Percentiles rank a stretch among this genome's conserved stretches.
Conservation (phyloP, 768 basidiomycete species). For the Clitopilus passeckerianus region DNA sequence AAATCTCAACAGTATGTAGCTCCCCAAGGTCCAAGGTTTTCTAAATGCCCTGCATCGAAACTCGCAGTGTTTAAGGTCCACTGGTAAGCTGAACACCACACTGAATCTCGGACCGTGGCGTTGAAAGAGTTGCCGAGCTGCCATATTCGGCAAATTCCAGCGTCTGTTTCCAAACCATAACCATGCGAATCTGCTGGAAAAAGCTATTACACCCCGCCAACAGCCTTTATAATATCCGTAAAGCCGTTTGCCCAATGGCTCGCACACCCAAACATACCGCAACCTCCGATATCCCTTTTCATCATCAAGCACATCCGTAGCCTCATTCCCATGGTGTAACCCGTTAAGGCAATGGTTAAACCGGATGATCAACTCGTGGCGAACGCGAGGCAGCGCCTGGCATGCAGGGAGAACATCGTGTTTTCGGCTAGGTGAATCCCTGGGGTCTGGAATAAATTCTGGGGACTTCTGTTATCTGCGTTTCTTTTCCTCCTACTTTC, state of each 20-base stretch:
- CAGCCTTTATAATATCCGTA: not conserved
- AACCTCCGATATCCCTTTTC: too few species aligned
- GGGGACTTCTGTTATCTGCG: not conserved
- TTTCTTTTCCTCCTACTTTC: not conserved
- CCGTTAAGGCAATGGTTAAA: not conserved
- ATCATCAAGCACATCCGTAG: not conserved
- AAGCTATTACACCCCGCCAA: not conserved
- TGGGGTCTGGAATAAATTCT: not conserved
- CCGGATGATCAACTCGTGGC: conserved; percentile 13
- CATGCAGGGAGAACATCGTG: conserved; percentile 11
- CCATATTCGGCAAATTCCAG: not conserved
- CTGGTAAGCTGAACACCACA: too few species aligned
- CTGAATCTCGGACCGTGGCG: too few species aligned
- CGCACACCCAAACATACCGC: not conserved
- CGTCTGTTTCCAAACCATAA: not conserved
- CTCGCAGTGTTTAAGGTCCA: too few species aligned
- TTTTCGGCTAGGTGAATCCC: conserved; percentile 3
- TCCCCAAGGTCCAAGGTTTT: too few species aligned
- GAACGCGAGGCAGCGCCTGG: conserved; percentile 17
- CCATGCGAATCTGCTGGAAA: not conserved
- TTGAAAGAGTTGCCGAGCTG: too few species aligned
- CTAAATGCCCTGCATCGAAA: too few species aligned
- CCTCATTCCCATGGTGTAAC: not conserved
- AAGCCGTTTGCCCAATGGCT: not conserved
- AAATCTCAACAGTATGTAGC: too few species aligned